Base-by-base conservation (phyloP, 2,329 filamentous ascomycete species). In the Fusarium longipes region DNA sequence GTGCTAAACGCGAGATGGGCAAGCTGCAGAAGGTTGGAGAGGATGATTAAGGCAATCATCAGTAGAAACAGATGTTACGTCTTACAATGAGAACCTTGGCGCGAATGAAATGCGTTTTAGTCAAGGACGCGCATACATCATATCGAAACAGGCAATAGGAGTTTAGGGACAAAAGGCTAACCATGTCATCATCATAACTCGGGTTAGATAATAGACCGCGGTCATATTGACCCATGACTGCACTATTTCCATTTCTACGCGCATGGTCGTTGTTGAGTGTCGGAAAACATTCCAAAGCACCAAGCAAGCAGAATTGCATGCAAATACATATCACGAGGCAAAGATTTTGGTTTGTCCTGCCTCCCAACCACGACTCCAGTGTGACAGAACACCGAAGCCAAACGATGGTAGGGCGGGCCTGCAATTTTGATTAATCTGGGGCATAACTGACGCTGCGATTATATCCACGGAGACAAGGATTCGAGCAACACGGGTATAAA, bases 21-120 rank as follows among this genome's bases (percentile, higher is more conserved):
- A 97, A 96, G 84, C 82, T 99, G 70, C 93, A 98, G 85, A 98
- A 98, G 88, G 87, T 97, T 76, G 93, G 90, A 15, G 91, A 96
- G 27, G 88, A 88, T 53, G 86, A 90, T 77, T 89, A 81, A 77
- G n/a, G 17, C 22, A 40, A 27, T 20, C 15, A 18, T 8, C 6
- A 22, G 20, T 48, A 27, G 45, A 48, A 25, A 12, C n/a, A 22
- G 22, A 36, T 32, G 22, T 36, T 39, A 33, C 56, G 38, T 45
- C 47, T 33, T 53, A 36, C 39, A 55, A 52, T 30, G 30, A 43
- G 25, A 52, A 39, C 45, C 25, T 39, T 24, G n/a, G 45, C 22
- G 27, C 30, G 20, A 6, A 27, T 35, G 24, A 20, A 44, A 40
- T 36, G 53, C 40, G 44, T 33, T 35, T 59, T 36, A 48, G 57